Evolutionary conservation across 441 rosid species (phyloP), one percentile per base, ranked within the genome.

Genomic region (Eruca vesicaria): DNA sequence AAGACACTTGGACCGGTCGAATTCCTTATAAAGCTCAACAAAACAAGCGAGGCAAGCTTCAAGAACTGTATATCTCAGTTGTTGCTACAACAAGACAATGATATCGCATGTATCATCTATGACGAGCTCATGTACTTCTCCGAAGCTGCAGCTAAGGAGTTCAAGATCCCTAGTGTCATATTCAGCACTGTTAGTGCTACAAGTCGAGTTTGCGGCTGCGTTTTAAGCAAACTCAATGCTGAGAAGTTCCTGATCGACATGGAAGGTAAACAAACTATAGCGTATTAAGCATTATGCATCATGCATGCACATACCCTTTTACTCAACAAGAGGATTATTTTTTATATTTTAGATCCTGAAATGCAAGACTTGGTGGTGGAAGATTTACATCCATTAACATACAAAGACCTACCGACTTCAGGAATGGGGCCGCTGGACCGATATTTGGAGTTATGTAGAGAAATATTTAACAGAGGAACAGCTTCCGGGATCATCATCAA

Each of bases 51-150:
- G 52, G 69, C 32, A 3, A 82, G 81, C 3, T 75, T 87, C 63
- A 68, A 20, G 59, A 53, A 69, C 62, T 52, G 67, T 31, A 18
- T 86, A 66, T 32, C 18, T 29, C 61, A 45, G 72, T 55, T 68
- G 66, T 20, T 65, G 35, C 4, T 60, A 52, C 19, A 65, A 56
- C 75, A 53, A 9, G 10, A 69, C 12, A 56, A 26, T 12, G 81
- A 61, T 14, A 19, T 82, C 15, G 69, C 64, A n/a, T n/a, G n/a
- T n/a, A n/a, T n/a, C n/a, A n/a, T n/a, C n/a, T n/a, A n/a, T n/a
- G n/a, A n/a, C n/a, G 85, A 78, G 41, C 69, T 76, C 31, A 83
- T 89, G 86, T 80, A 76, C 71, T 81, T 78, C 63, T 69, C 84
- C 23, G 84, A 48, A 35, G 78, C 80, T 28, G 86, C 68, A 12